Base-by-base conservation (phyloP, 805 yeast species). In the Kodamaea fukazawae region DNA sequence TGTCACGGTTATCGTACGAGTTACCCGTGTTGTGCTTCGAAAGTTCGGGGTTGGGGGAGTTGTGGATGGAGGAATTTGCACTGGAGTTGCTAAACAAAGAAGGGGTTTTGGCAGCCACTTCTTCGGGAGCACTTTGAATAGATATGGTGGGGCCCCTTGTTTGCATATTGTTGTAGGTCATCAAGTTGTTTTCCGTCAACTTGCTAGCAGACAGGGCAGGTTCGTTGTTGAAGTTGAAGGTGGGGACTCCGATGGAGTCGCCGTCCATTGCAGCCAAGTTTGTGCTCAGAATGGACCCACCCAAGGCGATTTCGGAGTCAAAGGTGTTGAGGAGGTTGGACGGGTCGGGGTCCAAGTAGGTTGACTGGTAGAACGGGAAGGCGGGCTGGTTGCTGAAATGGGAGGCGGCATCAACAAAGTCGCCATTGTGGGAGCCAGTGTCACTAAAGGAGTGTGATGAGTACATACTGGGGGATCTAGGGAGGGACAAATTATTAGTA, bases 41-140 rank as follows among this genome's bases (percentile, higher is more conserved):
- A 20, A 41, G 25, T 25, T 58, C 52, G 54, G 57, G 17, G 41
- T 45, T 67, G 51, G 70, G 70, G 0, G 75, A 58, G 31, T 70
- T 63, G 34, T 41, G 44, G 13, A 41, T 44, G 0, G 62, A 55
- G 1, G 68, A 62, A 44, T 60, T 61, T 23, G 59, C 63, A 15
- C 68, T 61, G 1, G 83, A 73, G 43, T 74, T 70, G 35, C 78
- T 70, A 54, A 79, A 79, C 11, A 79, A 56, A 0, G 83, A 78
- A 0, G 83, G 83, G 0, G 82, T 78, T 29, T 59, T 63, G 3
- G 71, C 71, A 2, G 58, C 59, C 5, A 62, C 55, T 6, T 52
- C 60, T n/a, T 70, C 72, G 4, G 76, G 67, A 2, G 68, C 51
- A 17, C 41, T 53, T 2, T 57, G 54, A 27, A 54, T 54, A 22